These are phyloP conservation scores for Phytophthora palmivora DNA, from an alignment of 352 stramenopile species.

Conservation along the genomic window DNA sequence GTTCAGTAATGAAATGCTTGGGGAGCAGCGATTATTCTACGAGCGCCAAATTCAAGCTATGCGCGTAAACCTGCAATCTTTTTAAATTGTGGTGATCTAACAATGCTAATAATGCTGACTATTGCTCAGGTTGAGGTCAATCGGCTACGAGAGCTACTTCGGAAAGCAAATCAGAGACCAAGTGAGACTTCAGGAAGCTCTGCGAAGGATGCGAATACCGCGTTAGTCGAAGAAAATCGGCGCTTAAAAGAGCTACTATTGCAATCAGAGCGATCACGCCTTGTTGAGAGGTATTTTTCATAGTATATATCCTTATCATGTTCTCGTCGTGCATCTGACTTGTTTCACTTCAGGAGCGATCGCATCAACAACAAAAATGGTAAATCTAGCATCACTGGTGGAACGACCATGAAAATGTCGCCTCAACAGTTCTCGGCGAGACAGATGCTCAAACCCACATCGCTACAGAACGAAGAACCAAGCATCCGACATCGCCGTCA, in stretches of 20 bases:
- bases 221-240: conserved; percentile 68
- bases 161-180: conserved; percentile 40
- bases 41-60: conserved; percentile 77
- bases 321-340: conserved; percentile 2
- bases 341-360: conserved; percentile 16
- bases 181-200: conserved; percentile 36
- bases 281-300: conserved; percentile 47
- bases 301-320: not conserved
- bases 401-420: conserved; percentile 17
- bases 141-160: conserved; percentile 55
- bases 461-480: conserved; percentile 5
- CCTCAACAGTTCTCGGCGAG: conserved; percentile 37
- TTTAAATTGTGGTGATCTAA: too few relatives aligned
- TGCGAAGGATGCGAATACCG: conserved; percentile 22
- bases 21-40: conserved; percentile 69
- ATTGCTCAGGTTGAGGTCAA: conserved; percentile 56
- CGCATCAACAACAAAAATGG: conserved; percentile 12
- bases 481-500: conserved; percentile 14
- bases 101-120: not conserved
- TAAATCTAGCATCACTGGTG: conserved; percentile 9
- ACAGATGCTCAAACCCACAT: conserved; percentile 27
- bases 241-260: conserved; percentile 66
- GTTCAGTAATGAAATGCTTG: conserved; percentile 55
- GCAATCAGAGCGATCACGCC: conserved; percentile 55
- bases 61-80: too few relatives aligned